A percentile compares a stretch with the other conserved stretches of the same genome.
Conservation (phyloP, 2,329 filamentous ascomycete species). For the Aspergillus proliferans region DNA sequence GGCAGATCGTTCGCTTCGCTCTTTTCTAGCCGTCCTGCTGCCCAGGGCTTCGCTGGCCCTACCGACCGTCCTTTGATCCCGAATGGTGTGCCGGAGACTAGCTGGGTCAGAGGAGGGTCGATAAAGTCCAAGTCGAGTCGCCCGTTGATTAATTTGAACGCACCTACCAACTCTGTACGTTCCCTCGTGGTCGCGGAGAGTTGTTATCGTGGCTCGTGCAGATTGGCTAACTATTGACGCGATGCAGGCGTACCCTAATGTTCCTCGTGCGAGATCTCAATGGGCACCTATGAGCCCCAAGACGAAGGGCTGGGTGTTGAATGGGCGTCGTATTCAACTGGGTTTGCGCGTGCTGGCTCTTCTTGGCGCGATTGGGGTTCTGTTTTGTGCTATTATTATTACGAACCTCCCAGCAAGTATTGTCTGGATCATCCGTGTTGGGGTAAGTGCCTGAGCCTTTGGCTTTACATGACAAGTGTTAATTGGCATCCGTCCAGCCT, state of each 20-base stretch:
- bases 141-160: conserved; percentile 74
- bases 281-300: conserved; percentile 62
- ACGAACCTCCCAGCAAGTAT: conserved; percentile 58
- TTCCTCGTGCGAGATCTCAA: conserved; percentile 56
- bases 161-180: conserved; percentile 71
- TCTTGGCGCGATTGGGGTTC: conserved; percentile 61
- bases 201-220: not conserved
- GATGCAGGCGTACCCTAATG: conserved; percentile 40
- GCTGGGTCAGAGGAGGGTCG: conserved; percentile 55
- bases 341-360: conserved; percentile 61
- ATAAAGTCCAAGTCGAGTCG: conserved; percentile 62
- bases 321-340: conserved; percentile 63
- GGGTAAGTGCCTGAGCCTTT: conserved; percentile 48
- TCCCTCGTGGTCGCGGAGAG: conserved; percentile 1
- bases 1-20: conserved; percentile 60
- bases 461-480: not conserved
- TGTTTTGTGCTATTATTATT: conserved; percentile 73
- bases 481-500: conserved; percentile 51
- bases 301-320: conserved; percentile 66
- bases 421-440: conserved; percentile 70
- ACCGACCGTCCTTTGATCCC: conserved; percentile 68
- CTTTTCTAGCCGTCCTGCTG: conserved; percentile 59
- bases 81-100: conserved; percentile 75
- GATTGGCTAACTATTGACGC: not conserved
- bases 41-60: conserved; percentile 48